Evolutionary conservation across 2,329 filamentous ascomycete species (phyloP), one percentile per base, ranked within the genome.

Genomic region (Dactylellina parvicollis): DNA sequence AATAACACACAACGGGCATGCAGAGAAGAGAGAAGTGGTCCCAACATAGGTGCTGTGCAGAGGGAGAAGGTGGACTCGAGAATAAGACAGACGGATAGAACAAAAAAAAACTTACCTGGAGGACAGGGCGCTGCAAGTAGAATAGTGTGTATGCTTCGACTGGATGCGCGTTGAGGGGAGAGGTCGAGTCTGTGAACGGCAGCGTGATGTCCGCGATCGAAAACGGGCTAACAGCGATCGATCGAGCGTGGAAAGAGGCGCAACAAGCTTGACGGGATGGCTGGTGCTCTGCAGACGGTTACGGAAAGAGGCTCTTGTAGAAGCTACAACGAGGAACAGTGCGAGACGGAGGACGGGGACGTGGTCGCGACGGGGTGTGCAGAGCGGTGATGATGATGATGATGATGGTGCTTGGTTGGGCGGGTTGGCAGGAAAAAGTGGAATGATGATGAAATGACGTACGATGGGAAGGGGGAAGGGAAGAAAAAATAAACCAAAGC

Each of bases 371-470:
- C 5, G 32, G 8, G 12, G 14, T 10, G 1, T 34, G 47, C n/a
- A 40, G 14, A 3, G 34, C 32, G 20, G 46, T 50, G 26, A 14
- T 18, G 56, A 10, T 47, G 56, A 20, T 50, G 57, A 16, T 64
- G 32, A 24, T 56, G 34, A 57, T 38, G 50, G 34, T 30, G 49
- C 28, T 20, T 59, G 10, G 24, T 34, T 47, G 50, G 26, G 16
- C 18, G 28, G 18, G 30, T 44, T 50, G 46, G 26, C 49, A 36
- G 67, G 54, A 57, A 57, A 47, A 71, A 47, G 67, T 72, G 67
- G 67, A 72, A 72, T 72, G 67, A 72, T 72, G 67, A 72, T 72
- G 67, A 72, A 65, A 72, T 72, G 67, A 72, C 67, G 67, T 72
- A 65, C 67, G 67, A 72, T 47, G 59, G 59, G 60, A 65, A 46